Conservation (phyloP, 2,329 filamentous ascomycete species). For the Diaporthe sp. region DNA sequence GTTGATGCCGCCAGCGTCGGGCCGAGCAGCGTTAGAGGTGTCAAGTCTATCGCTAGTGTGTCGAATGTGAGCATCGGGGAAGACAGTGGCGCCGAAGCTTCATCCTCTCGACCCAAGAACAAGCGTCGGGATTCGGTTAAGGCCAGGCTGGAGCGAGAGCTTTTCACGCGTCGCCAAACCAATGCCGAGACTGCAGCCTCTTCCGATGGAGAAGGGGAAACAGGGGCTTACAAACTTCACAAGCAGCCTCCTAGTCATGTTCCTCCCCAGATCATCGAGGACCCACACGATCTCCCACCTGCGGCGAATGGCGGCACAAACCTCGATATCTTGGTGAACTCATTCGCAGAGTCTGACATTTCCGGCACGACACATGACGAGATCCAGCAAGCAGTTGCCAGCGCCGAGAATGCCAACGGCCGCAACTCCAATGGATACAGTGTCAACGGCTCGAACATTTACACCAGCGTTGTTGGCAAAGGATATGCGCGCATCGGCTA, state of each 20-base stretch:
- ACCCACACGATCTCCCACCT: conserved; percentile 74
- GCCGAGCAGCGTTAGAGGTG: conserved; percentile 87
- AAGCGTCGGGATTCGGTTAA: conserved; percentile 86
- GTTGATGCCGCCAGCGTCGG: conserved; percentile 76
- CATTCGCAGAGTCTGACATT: conserved; percentile 84
- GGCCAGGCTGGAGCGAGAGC: conserved; percentile 87
- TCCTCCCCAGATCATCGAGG: conserved; percentile 75
- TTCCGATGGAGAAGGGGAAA: conserved; percentile 66
- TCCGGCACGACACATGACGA: conserved; percentile 81
- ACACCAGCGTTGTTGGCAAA: conserved; percentile 74
- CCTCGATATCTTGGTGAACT: conserved; percentile 83
- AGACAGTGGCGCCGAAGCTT: conserved; percentile 72
- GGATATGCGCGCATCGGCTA: conserved; percentile 88
- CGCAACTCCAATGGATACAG: conserved; percentile 68
- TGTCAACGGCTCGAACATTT: conserved; percentile 61
- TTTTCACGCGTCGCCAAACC: conserved; percentile 87
- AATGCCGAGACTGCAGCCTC: conserved; percentile 73
- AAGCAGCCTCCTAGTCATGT: conserved; percentile 58
- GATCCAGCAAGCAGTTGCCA: conserved; percentile 77
- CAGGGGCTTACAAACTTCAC: conserved; percentile 65
- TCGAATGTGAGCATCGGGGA: conserved; percentile 82
- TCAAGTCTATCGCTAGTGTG: conserved; percentile 91
- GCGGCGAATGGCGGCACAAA: conserved; percentile 77
- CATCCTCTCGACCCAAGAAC: conserved; percentile 73
- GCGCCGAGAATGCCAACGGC: conserved; percentile 77